Evolutionary conservation across 2,329 filamentous ascomycete genomes (phyloP).

Genomic region (Xylariaceae sp.): DNA sequence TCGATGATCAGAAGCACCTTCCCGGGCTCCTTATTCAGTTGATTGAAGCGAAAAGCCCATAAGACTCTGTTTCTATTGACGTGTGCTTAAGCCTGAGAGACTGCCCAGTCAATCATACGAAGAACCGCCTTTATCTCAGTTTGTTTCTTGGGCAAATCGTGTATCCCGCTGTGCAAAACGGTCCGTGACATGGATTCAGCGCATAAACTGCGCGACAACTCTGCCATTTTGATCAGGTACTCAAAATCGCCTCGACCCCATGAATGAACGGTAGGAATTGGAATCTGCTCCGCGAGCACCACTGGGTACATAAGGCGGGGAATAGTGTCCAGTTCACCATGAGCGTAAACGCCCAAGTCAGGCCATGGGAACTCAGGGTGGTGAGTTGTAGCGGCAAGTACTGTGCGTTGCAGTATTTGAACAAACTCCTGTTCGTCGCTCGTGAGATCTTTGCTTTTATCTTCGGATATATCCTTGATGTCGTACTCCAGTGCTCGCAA

Average conservation of each 20-base stretch:
- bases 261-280: background rate
- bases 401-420: background rate
- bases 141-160: background rate
- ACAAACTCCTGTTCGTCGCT: background rate
- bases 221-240: background rate
- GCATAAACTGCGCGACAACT: background rate
- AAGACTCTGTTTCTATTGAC: background rate
- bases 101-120: background rate
- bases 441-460: background rate
- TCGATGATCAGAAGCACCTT: constrained; percentile 2
- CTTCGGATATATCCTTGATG: background rate
- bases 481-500: background rate
- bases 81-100: background rate
- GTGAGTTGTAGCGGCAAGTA: background rate
- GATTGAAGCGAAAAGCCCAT: constrained; percentile 1
- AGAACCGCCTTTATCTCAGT: background rate
- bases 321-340: background rate
- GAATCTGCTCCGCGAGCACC: background rate
- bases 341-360: background rate
- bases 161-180: background rate
- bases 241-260: background rate
- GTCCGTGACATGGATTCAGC: background rate
- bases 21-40: constrained; percentile 1
- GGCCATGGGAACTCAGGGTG: background rate
- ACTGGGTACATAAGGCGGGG: background rate